Base-by-base conservation (phyloP, 2,329 filamentous ascomycete genomes). In the Claviceps purpurea region DNA sequence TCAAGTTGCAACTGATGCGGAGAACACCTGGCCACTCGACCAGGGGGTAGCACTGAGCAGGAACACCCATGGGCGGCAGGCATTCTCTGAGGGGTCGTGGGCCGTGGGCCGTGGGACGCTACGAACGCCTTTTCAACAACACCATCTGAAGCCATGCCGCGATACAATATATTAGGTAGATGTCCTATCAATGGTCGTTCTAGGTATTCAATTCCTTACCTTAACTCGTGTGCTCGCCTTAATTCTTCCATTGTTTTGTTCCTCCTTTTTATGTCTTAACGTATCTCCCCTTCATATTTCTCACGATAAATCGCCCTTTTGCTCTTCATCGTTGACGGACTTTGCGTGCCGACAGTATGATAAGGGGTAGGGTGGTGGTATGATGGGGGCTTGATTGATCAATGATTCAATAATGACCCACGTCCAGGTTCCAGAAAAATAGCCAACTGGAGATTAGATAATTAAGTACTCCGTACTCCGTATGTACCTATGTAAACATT, bases 1-100 rank as follows among this genome's bases (percentile, higher is more conserved):
- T 47, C 44, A 39, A 48, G 48, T 50, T 42, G 48, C 52, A 50
- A 48, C 47, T 11, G 34, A 43, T 49, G 49, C 49, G 49, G 46
- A 51, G 49, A 49, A 46, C 41, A 41, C 14, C 34, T 24, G 34
- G 22, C 49, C 44, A 18, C 30, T 37, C 30, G 37, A 38, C 39
- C 52, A 51, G 52, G 52, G 47, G 51, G 40, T 1, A 40, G 20
- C 38, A 45, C 10, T 34, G 30, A 34, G 10, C 30, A 30, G 30
- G 37, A 48, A 51, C 44, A 51, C 34, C 30, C 44, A 24, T 41
- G 22, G 20, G 43, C 30, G 4, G 30, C 30, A 34, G 30, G 30
- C 30, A 34, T 34, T 34, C 8, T 30, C 10, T 30, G 30, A 30
- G 24, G 26, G 7, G 26, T 30, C 26, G 26, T 26, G 22, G 22